Percentiles rank a stretch among this genome's conserved stretches.
These are phyloP conservation scores for Vanderwaltozyma yarrowii DNA, from an alignment of 805 yeast genomes.

Conservation along the genomic window DNA sequence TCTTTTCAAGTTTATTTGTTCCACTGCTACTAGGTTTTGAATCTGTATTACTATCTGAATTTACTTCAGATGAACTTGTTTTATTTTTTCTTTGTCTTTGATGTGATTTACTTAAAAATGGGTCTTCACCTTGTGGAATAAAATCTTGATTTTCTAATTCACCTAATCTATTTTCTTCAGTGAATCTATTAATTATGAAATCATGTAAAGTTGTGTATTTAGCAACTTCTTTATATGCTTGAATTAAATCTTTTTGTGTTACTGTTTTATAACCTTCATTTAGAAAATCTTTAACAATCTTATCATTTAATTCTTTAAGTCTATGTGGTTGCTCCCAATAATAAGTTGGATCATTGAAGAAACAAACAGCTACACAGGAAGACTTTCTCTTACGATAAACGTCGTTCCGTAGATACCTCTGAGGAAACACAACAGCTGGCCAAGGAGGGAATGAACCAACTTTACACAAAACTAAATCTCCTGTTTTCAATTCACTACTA, in stretches of 20 bases:
- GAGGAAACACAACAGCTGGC: conserved; percentile 30
- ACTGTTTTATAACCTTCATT: conserved; percentile 7
- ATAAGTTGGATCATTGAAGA: conserved; percentile 28
- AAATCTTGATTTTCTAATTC: conserved; percentile 11
- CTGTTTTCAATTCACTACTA: conserved; percentile 17
- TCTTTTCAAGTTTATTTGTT: background rate
- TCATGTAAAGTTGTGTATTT: conserved; percentile 15
- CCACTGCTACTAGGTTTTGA: background rate
- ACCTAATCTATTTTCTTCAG: conserved; percentile 16
- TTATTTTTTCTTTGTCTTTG: conserved; percentile 1
- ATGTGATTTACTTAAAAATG: conserved; percentile 11
- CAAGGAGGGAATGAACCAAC: conserved; percentile 29
- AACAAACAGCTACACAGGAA: conserved; percentile 25
- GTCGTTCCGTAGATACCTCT: conserved; percentile 21
- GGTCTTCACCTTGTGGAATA: conserved; percentile 22
- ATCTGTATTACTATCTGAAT: background rate
- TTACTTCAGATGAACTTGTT: background rate
- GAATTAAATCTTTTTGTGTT: conserved; percentile 14
- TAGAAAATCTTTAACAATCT: conserved; percentile 12
- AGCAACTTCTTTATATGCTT: conserved; percentile 24
- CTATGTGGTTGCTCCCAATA: conserved; percentile 27
- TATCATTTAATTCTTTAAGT: conserved; percentile 11
- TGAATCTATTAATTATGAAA: conserved; percentile 17
- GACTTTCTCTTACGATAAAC: conserved; percentile 20
- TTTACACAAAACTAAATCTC: conserved; percentile 27